Evolutionary conservation across 352 stramenopile species (phyloP).

Genomic region (Phytophthora hybrid): DNA sequence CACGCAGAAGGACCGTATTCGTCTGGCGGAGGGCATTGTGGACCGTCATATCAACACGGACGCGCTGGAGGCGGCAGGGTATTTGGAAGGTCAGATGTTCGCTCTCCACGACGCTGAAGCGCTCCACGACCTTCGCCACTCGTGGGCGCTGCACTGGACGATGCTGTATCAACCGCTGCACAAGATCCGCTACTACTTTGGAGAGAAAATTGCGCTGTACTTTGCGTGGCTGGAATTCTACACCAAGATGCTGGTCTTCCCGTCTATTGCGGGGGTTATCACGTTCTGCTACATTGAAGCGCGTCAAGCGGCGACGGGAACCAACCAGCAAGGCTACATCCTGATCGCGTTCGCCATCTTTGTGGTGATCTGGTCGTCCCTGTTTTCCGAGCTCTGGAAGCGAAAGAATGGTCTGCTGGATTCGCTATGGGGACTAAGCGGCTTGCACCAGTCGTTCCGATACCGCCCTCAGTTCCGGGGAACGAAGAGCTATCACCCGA

Average conservation of each 20-base stretch:
- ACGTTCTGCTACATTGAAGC: conserved; percentile 74
- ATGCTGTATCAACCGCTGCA: conserved; percentile 87
- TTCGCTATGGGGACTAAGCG: conserved; percentile 84
- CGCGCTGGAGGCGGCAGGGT: conserved; percentile 60
- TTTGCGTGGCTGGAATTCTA: conserved; percentile 94
- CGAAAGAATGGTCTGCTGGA: conserved; percentile 88
- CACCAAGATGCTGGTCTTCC: conserved; percentile 92
- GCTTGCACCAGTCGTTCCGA: conserved; percentile 72
- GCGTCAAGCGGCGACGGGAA: conserved; percentile 42
- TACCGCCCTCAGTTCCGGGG: conserved; percentile 90
- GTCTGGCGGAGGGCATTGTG: conserved; percentile 74
- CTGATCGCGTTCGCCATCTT: conserved; percentile 84
- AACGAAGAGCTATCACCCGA: conserved; percentile 73
- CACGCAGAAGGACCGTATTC: conserved; percentile 83
- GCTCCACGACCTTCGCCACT: conserved; percentile 72
- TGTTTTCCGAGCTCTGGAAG: conserved; percentile 92
- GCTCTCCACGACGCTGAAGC: conserved; percentile 84
- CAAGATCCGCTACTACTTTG: conserved; percentile 92
- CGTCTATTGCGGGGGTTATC: conserved; percentile 78
- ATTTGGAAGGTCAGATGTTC: conserved; percentile 81
- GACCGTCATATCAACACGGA: conserved; percentile 82
- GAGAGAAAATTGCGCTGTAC: conserved; percentile 92
- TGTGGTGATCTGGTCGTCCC: conserved; percentile 88
- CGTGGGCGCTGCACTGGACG: conserved; percentile 81
- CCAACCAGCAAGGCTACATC: conserved; percentile 72